These are phyloP conservation scores for Zangia roseola DNA, from an alignment of 768 basidiomycete genomes.

Conservation along the genomic window DNA sequence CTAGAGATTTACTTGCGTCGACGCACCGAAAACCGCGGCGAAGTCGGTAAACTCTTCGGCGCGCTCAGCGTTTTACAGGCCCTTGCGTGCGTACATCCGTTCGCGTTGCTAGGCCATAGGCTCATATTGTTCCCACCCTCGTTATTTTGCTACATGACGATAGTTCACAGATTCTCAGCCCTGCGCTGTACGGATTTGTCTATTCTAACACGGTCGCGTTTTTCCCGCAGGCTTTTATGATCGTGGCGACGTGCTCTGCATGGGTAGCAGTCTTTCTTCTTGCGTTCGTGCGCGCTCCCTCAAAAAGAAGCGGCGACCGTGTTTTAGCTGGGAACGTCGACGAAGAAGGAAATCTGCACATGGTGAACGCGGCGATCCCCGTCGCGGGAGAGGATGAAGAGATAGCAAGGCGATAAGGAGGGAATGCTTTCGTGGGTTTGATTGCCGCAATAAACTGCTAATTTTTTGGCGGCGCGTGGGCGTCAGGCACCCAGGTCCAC, in stretches of 20 bases:
- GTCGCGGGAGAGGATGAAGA: background rate
- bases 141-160: background rate
- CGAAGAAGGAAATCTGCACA: slow-evolving; percentile 4
- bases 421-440: background rate
- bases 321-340: background rate
- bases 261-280: slow-evolving; percentile 45
- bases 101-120: background rate
- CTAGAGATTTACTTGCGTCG: slow-evolving; percentile 59
- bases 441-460: background rate
- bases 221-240: slow-evolving; percentile 70
- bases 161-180: slow-evolving; percentile 69
- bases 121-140: background rate
- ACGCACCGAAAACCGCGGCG: slow-evolving; percentile 43
- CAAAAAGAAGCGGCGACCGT: background rate
- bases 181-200: slow-evolving; percentile 67
- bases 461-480: background rate
- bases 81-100: slow-evolving; percentile 44
- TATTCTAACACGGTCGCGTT: slow-evolving; percentile 69
- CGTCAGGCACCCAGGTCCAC: background rate
- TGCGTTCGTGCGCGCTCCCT: slow-evolving; percentile 44
- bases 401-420: slow-evolving; percentile 4
- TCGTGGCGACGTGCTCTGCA: slow-evolving; percentile 45
- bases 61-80: slow-evolving; percentile 75
- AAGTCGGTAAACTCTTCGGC: slow-evolving; percentile 77
- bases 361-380: background rate